These are phyloP conservation scores for Aspergillus sergii DNA, from an alignment of 2,329 filamentous ascomycete genomes.

Conservation along the genomic window DNA sequence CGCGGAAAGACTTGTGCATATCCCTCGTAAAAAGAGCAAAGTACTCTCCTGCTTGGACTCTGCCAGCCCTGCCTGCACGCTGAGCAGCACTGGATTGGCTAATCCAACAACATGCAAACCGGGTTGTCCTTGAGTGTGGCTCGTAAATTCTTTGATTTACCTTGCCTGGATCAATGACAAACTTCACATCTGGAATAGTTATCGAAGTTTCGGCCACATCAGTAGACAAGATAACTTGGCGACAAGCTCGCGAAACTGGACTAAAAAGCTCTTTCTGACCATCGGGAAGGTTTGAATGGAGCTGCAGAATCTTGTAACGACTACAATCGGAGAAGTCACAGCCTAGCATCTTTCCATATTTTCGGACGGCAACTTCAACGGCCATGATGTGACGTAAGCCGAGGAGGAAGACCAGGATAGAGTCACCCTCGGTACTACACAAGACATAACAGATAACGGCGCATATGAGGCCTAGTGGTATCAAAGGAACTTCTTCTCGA, in stretches of 20 bases:
- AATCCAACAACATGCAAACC: constrained; percentile 48
- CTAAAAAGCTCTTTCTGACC: constrained; percentile 49
- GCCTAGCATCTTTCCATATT: constrained; percentile 28
- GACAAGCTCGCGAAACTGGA: constrained; percentile 41
- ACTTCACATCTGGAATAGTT: constrained; percentile 55
- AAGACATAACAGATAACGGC: constrained; percentile 51
- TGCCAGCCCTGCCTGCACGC: constrained; percentile 54
- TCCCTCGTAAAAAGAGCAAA: constrained; percentile 50
- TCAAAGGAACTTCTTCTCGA: constrained; percentile 40
- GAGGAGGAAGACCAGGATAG: constrained; percentile 54
- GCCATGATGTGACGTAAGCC: constrained; percentile 45
- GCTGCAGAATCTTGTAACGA: constrained; percentile 47
- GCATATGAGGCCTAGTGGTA: constrained; percentile 47
- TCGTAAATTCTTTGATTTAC: constrained; percentile 44
- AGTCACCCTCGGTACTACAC: constrained; percentile 45
- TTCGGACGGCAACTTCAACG: constrained; percentile 33
- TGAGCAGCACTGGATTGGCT: constrained; percentile 52
- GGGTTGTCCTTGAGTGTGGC: constrained; percentile 39
- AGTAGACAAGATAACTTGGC: constrained; percentile 55
- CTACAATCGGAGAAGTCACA: constrained; percentile 44
- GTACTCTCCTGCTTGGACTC: constrained; percentile 53
- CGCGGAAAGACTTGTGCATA: constrained; percentile 36
- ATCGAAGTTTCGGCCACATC: constrained; percentile 56
- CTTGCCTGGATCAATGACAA: constrained; percentile 54
- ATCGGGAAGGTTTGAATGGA: constrained; percentile 52